Percentiles rank a stretch among this genome's conserved stretches.
Evolutionary conservation across 306 rosid species (phyloP).

Genomic region (Fragaria nilgerrensis): DNA sequence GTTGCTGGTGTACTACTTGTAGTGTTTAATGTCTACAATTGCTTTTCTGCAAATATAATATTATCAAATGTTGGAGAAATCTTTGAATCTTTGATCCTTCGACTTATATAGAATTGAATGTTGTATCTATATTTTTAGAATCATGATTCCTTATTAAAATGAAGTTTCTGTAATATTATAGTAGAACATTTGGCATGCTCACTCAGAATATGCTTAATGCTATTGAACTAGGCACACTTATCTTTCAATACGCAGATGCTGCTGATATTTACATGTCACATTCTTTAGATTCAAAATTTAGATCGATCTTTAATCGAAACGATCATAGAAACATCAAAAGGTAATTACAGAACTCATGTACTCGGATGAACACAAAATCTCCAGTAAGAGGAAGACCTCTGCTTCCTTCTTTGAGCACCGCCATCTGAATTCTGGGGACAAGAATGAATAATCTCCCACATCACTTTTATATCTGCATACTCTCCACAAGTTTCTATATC

Average conservation of each 20-base stretch:
- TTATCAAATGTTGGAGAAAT: background rate
- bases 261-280: background rate
- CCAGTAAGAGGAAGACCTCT: conserved; percentile 34
- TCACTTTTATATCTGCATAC: conserved; percentile 73
- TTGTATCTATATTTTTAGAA: background rate
- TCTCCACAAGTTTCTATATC: conserved; percentile 80
- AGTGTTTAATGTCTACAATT: conserved; percentile 2
- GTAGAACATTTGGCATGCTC: background rate
- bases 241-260: background rate
- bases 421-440: conserved; percentile 36
- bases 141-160: background rate
- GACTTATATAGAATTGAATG: background rate
- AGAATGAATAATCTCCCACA: conserved; percentile 92
- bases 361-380: conserved; percentile 40
- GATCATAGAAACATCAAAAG: background rate
- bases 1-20: background rate
- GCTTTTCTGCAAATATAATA: conserved; percentile 9
- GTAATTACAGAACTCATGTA: conserved; percentile 23
- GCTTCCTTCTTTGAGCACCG: conserved; percentile 20
- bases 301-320: background rate
- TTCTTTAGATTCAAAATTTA: background rate
- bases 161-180: background rate
- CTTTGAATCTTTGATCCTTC: background rate
- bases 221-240: background rate
- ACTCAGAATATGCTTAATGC: background rate